Percentiles rank a stretch among this genome's conserved stretches.
These are phyloP conservation scores for Xylariales sp. DNA, from an alignment of 2,329 filamentous ascomycete species.

Conservation along the genomic window DNA sequence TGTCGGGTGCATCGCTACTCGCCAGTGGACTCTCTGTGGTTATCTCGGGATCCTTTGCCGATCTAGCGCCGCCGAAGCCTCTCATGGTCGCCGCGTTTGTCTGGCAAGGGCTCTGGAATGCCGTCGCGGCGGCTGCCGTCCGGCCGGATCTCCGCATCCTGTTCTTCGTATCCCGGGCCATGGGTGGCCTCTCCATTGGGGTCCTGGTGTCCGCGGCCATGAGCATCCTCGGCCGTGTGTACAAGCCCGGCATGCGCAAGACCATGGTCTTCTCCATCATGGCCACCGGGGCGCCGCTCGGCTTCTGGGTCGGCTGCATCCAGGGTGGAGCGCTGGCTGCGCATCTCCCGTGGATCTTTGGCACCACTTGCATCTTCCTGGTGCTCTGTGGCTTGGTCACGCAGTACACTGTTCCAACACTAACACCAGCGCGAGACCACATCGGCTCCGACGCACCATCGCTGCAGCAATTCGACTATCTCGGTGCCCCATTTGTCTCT, in stretches of 20 bases:
- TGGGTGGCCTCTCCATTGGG: constrained; percentile 30
- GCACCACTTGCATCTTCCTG: constrained; percentile 34
- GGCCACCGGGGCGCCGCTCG: constrained; percentile 28
- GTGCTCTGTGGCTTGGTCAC: constrained; percentile 30
- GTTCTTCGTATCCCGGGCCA: constrained; percentile 30
- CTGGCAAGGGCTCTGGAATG: constrained; percentile 38
- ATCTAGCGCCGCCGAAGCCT: constrained; percentile 32
- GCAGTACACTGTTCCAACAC: constrained; percentile 31
- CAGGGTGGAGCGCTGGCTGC: constrained; percentile 35
- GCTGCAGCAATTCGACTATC: constrained; percentile 20
- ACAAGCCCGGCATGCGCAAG: constrained; percentile 31
- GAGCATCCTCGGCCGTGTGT: constrained; percentile 31
- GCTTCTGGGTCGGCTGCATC: constrained; percentile 29
- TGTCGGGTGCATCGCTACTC: constrained; percentile 34
- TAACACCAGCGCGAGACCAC: constrained; percentile 23
- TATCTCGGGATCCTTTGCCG: constrained; percentile 27
- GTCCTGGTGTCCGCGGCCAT: constrained; percentile 29
- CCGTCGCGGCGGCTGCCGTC: constrained; percentile 25
- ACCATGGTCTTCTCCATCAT: constrained; percentile 29
- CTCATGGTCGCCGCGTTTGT: constrained; percentile 36
- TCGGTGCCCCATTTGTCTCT: constrained; percentile 21
- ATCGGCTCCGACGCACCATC: constrained; percentile 16
- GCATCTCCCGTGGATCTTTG: constrained; percentile 37
- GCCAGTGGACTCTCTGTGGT: constrained; percentile 38
- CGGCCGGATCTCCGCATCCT: constrained; percentile 26